Evolutionary conservation across 2,329 filamentous ascomycete genomes (phyloP), one percentile per base, ranked within the genome.

Genomic region (Fusarium lyarnte): DNA sequence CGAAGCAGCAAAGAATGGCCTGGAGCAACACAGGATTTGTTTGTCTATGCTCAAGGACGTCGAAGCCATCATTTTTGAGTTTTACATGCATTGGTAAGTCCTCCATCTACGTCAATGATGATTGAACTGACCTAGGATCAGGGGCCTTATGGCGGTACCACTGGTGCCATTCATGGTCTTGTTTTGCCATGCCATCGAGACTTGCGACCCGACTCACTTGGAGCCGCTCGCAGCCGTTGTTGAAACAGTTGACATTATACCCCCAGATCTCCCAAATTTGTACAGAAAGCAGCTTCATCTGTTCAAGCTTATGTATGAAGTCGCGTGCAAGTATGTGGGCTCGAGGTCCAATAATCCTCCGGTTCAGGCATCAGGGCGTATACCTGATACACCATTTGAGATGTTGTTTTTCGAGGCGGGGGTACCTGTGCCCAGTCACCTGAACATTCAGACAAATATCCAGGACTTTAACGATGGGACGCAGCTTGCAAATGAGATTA

Each of bases 181-280:
- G 5, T 66, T 67, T 19, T 59, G 64, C 6, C 64, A 66, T 8
- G 53, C 64, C 2, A 66, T 67, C 23, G 64, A 67, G 31, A 67
- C 64, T 4, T 67, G 63, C 19, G n/a, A 52, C 9, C 39, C 29
- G 5, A 14, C 25, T 2, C 64, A 67, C 5, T 11, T 67, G 6
- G 23, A 61, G 21, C 58, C 29, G 2, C 43, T 67, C 1, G 53
- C 45, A 8, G 45, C 62, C 0, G 64, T 67, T 3, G 64, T 67
- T 3, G 45, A 67, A 17, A 67, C 46, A 8, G 25, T 58, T 1
- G 19, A 67, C 8, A 42, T 51, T 21, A 52, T 61, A 38, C 58
- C 35, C 2, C 11, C 21, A 0, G 53, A 67, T 0, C 35, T 66
- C 1, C 64, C 64, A 6, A 31, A 31, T 8, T 35, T 67, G 2